Evolutionary conservation across 495 filamentous ascomycete genomes (phyloP), one percentile per base, ranked within the genome.

Genomic region (Sordaria brevicollis): DNA sequence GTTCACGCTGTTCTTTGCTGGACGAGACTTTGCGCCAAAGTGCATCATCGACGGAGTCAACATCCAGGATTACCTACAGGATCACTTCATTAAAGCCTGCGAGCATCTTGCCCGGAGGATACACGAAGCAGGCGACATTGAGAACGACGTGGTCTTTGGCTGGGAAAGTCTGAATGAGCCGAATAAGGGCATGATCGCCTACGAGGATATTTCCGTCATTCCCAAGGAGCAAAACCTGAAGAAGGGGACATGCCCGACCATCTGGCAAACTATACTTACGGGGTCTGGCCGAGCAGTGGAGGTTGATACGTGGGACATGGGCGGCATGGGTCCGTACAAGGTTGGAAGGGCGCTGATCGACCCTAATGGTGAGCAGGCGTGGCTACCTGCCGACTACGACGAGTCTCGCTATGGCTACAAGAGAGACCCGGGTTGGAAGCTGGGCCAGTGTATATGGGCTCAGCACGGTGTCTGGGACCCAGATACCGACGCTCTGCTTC

Each of bases 161-260:
- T 97, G 94, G 90, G 95, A 99, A 79, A 96, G 88, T 72, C 76
- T 97, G 74, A 99, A 99, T 76, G 95, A 99, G 79, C 96, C 95
- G 4, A 93, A 94, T 75, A 86, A 93, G 71, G 96, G 95, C 5
- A 84, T 97, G 70, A 87, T 97, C 71, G 92, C 92, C n/a, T 89
- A 90, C 68, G 87, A 91, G 67, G 93, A 97, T 76, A 85, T 99
- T 29, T 90, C 91, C 15, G 84, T 86, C 15, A 89, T 97, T 69
- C 96, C 95, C 0, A 81, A 84, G 65, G 93, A 97, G 71, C 96
- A 98, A 75, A 93, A 96, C 69, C 84, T 97, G 11, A 92, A 96
- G 73, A 92, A 97, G 76, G 94, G 94, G 9, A 96, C 95, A 15
- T 94, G 92, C 21, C 95, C 95, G 8, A 98, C 95, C 1, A 90